Base-by-base conservation (phyloP, 2,329 filamentous ascomycete genomes). In the Fusarium torreyae region DNA sequence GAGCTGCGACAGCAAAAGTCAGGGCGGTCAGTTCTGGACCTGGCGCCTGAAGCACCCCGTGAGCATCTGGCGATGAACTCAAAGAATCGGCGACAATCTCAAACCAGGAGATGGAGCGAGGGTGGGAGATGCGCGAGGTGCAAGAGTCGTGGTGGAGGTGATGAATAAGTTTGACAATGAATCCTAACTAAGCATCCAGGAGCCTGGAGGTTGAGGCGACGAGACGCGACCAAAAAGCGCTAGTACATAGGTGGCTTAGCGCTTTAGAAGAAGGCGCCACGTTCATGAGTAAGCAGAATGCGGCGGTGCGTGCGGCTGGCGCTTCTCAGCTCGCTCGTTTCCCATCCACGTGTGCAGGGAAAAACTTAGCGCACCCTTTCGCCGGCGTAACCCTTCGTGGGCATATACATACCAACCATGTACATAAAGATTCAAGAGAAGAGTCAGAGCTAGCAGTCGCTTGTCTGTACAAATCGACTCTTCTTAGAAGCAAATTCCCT, bases 1-100 rank as follows among this genome's bases (percentile, higher is more conserved):
- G 49, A 65, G 68, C 63, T 66, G 68, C 57, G 56, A 74, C 56
- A 67, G 65, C 63, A 58, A 75, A 68, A 55, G 64, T 72, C 74
- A 71, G 63, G 76, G 72, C 71, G 74, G 74, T 78, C 75, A 73
- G 74, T 74, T 70, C 60, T 63, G 68, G 74, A 75, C 75, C 77
- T 72, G 69, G 72, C 75, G 61, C 77, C 77, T 71, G 71, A 63
- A 68, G 76, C 74, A 77, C 76, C 75, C 71, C 72, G 73, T 72
- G 71, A 69, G 76, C 77, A 76, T 78, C 74, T 74, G 73, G 63
- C 56, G 67, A 70, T 72, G 50, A 60, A 69, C 69, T 70, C 66
- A 54, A 53, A 58, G 68, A 61, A 65, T 71, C 39, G 51, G 62
- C 64, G 60, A 63, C 66, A 44, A 63, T 62, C 56, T 66, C 57